Percentiles rank a stretch among this genome's conserved stretches.
Evolutionary conservation across 1,284 basidiomycete species (phyloP).

Genomic region (Ganoderma resinaceum): DNA sequence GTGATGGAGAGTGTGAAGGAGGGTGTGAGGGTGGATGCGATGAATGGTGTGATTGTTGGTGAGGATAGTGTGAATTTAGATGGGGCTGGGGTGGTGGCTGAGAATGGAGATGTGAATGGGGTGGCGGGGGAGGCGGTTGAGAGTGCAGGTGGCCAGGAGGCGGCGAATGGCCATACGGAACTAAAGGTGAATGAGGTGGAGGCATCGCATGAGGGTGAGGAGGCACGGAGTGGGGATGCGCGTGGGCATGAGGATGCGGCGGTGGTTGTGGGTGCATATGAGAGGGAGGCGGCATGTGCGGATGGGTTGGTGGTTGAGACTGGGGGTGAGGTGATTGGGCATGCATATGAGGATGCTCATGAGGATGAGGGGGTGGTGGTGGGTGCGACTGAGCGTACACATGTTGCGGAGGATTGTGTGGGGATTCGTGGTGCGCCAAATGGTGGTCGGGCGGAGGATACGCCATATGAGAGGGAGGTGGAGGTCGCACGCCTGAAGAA

Average conservation of each 20-base stretch:
- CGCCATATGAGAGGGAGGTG: conserved; percentile 9
- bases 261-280: conserved; percentile 7
- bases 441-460: conserved; percentile 19
- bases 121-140: conserved; percentile 17
- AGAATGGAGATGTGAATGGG: conserved; percentile 15
- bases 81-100: conserved; percentile 11
- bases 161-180: conserved; percentile 18
- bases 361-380: conserved; percentile 9
- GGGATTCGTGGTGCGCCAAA: conserved; percentile 7
- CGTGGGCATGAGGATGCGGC: conserved; percentile 3
- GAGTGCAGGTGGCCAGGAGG: conserved; percentile 7
- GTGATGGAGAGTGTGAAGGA: not conserved
- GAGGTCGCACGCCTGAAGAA: conserved; percentile 21
- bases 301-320: conserved; percentile 14
- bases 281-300: conserved; percentile 6
- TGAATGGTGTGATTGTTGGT: conserved; percentile 12
- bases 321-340: conserved; percentile 21
- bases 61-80: conserved; percentile 11
- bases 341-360: conserved; percentile 12
- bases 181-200: conserved; percentile 15
- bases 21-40: conserved; percentile 1
- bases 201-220: conserved; percentile 19
- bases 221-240: conserved; percentile 13
- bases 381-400: conserved; percentile 14
- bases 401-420: conserved; percentile 19